These are phyloP conservation scores for Onygenales sp. DNA, from an alignment of 2,329 filamentous ascomycete species.

Conservation along the genomic window DNA sequence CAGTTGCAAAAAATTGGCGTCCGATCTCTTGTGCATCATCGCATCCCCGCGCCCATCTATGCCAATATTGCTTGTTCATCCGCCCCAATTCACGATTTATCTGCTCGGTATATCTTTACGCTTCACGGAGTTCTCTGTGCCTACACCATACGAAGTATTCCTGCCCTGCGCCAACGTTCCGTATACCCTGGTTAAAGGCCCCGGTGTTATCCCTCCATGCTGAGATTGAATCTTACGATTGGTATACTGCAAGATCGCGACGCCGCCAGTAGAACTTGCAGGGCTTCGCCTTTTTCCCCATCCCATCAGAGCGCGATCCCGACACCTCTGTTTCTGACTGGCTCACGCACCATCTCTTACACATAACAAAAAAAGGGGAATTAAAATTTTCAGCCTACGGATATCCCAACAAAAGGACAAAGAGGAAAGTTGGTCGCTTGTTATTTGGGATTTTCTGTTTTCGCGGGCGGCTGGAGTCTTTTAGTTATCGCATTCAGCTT, in stretches of 20 bases:
- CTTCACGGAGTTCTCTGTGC: neutral
- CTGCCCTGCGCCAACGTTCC: neutral
- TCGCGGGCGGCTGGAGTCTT: neutral
- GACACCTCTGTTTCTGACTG: neutral
- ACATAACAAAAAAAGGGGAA: neutral
- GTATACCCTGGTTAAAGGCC: neutral
- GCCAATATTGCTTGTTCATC: neutral
- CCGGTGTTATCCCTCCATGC: neutral
- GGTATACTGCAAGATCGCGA: slow-evolving; percentile 4
- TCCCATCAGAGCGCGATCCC: neutral
- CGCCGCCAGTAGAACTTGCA: neutral
- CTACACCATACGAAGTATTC: neutral
- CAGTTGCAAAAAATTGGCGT: neutral
- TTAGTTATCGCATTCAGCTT: neutral
- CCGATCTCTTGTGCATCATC: neutral
- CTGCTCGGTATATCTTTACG: neutral
- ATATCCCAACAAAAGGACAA: neutral
- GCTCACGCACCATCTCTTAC: neutral
- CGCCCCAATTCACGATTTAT: neutral
- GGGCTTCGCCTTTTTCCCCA: neutral
- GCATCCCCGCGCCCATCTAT: neutral
- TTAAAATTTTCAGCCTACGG: neutral
- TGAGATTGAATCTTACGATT: neutral
- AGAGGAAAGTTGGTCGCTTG: neutral
- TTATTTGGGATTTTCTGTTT: neutral